Evolutionary conservation across 2,329 filamentous ascomycete genomes (phyloP), one percentile per base, ranked within the genome.

Genomic region (Plenodomus lindquistii): DNA sequence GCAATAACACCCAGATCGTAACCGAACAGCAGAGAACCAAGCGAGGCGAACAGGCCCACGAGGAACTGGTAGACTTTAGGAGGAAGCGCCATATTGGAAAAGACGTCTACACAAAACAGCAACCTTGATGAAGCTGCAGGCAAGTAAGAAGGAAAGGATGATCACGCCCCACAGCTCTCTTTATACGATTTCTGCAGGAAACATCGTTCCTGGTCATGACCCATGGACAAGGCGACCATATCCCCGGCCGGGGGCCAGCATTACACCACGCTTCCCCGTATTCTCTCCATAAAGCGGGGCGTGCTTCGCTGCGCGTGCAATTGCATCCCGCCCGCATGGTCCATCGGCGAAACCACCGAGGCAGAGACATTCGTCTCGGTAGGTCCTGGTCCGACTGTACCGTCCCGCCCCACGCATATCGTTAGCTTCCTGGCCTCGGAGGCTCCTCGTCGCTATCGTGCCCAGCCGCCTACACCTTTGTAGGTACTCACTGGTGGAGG

Each of bases 1-100:
- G 81, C 81, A 52, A 84, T 84, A 20, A 84, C 81, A 75, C 81
- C 81, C 19, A 84, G 65, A 67, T 85, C 81, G 62, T 82, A 84
- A 59, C 81, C 81, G 59, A 78, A 84, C 7, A 84, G 76, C 44
- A 83, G 75, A 4, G 80, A 83, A 37, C 81, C 81, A 5, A 84
- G 70, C 1, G 81, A 83, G 55, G 81, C 81, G 65, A 85, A 84
- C 34, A 83, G 75, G 55, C 77, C 75, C 36, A 84, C 77, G 40
- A 84, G 74, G 62, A 85, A 84, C 78, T 83, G 81, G 62, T 83
- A 84, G 76, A 77, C 80, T 62, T 82, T 80, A 20, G 81, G 81
- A 54, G 80, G 77, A 44, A 84, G 67, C 65, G 73, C 76, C 80
- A 83, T 83, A 55, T 42, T 72, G 65, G 51, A 42, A 40, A 37